Evolutionary conservation across 441 rosid species (phyloP).

Genomic region (Biscutella laevigata): DNA sequence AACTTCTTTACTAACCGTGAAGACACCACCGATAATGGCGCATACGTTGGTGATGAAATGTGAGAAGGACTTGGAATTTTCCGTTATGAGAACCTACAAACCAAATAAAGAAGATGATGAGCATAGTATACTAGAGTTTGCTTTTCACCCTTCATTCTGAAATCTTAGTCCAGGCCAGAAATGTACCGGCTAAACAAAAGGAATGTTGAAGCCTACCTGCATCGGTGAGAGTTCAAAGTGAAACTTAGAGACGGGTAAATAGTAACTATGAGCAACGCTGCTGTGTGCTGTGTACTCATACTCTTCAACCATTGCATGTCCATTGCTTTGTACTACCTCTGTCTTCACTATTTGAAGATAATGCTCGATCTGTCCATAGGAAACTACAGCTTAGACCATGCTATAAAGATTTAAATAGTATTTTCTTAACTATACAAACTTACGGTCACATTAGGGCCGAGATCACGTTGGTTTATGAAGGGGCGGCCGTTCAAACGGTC

Average conservation of each 20-base stretch:
- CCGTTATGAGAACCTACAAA: slow-evolving; percentile 70
- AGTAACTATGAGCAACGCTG: slow-evolving; percentile 62
- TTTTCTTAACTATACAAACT: slow-evolving; percentile 41
- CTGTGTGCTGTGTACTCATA: slow-evolving; percentile 97
- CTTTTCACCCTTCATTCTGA: too few relatives aligned
- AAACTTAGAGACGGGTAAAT: slow-evolving; percentile 79
- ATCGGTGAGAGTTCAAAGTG: slow-evolving; percentile 99
- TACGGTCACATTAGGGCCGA: slow-evolving; percentile 92
- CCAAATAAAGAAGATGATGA: not conserved
- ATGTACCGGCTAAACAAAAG: too few relatives aligned
- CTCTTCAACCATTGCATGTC: slow-evolving; percentile 53
- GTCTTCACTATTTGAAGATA: slow-evolving; percentile 95
- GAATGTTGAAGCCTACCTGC: slow-evolving; percentile 51
- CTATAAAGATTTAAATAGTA: not conserved
- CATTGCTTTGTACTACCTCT: slow-evolving; percentile 54
- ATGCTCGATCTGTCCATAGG: slow-evolving; percentile 76
- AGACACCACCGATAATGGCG: slow-evolving; percentile 93
- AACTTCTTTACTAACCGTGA: slow-evolving; percentile 66
- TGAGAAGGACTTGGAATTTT: slow-evolving; percentile 72
- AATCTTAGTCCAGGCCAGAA: too few relatives aligned
- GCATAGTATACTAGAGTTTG: not conserved
- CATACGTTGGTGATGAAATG: slow-evolving; percentile 91
- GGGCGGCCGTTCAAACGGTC: slow-evolving; percentile 68
- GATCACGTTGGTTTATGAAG: slow-evolving; percentile 67
- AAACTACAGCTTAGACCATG: slow-evolving; percentile 4